Base-by-base conservation (phyloP, 495 filamentous ascomycete species). In the Xylaria grammica region DNA sequence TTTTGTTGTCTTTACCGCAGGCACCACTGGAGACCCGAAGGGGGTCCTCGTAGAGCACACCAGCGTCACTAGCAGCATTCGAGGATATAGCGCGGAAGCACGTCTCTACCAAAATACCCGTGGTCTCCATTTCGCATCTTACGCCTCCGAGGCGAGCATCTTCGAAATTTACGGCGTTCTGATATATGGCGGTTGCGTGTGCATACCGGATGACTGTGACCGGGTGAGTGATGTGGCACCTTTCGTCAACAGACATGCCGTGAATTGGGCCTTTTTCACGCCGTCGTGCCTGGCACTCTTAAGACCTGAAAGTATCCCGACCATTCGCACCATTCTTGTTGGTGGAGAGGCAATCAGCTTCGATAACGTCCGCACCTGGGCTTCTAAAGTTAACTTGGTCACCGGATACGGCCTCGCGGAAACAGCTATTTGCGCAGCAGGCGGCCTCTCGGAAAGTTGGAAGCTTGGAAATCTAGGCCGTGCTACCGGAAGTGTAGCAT, bases 121-220 rank as follows among this genome's bases (percentile, higher is more conserved):
- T 5, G 74, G 79, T 1, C 68, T 89, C 8, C 85, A 89, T 63
- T 88, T 85, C 60, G 80, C 84, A 13, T 81, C 82, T 36, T 85
- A 82, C 60, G 83, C 82, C 0, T 88, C 85, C 40, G 86, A 88
- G 50, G 78, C 81, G 8, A 80, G 79, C 44, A 71, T 87, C 4
- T 57, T 79, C 6, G 85, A 88, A 17, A 84, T 84, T 3, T 78
- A 85, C 29, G 78, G 81, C 19, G 80, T 80, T 0, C 70, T 89
- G 5, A 82, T 82, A 15, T 4, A 42, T 38, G 73, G 73, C 1
- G 71, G 60, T 11, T 66, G 56, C 29, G 36, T 74, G 8, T 75
- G 72, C 32, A 61, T 75, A 24, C 67, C 71, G 7, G 54, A 50
- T 15, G 62, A 65, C 15, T 13, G 29, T 19, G 62, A 65, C 11